A percentile compares a stretch with the other conserved stretches of the same genome.
phyloP scores from a whole-genome alignment of 1,284 basidiomycete genomes.

The Amylostereum areolatum region DNA sequence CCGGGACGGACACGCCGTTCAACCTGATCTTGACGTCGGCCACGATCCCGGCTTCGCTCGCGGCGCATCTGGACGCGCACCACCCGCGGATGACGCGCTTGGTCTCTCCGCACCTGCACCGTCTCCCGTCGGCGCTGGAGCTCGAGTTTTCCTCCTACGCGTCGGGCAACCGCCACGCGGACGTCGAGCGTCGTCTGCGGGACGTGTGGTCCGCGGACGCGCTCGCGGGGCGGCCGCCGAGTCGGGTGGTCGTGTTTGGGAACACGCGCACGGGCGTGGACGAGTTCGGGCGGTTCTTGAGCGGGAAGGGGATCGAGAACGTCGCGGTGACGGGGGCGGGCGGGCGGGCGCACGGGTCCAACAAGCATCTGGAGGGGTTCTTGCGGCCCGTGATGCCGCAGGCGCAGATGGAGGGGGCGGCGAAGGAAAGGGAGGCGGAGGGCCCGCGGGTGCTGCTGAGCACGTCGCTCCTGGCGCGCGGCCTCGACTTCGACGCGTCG shows the following conservation, averaged over 20 bases:
- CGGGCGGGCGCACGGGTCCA: conserved; percentile 58
- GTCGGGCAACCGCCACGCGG: conserved; percentile 73
- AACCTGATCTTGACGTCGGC: conserved; percentile 80
- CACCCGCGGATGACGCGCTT: conserved; percentile 63
- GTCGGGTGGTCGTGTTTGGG: conserved; percentile 76
- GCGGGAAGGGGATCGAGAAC: conserved; percentile 54
- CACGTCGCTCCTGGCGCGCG: conserved; percentile 87
- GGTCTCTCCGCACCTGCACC: conserved; percentile 75
- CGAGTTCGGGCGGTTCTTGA: conserved; percentile 50
- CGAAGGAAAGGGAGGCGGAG: conserved; percentile 15
- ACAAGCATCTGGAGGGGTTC: conserved; percentile 72
- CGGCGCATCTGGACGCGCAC: conserved; percentile 53
- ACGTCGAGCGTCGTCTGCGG: conserved; percentile 70
- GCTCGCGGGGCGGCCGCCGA: conserved; percentile 25
- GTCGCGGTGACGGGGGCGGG: conserved; percentile 59
- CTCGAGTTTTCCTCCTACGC: conserved; percentile 72
- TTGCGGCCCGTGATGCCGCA: conserved; percentile 30
- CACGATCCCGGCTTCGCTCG: conserved; percentile 77
- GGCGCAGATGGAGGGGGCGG: background rate
- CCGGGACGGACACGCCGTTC: conserved; percentile 54
- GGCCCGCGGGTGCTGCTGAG: conserved; percentile 74
- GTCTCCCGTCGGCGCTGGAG: conserved; percentile 62
- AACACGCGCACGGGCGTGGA: conserved; percentile 69
- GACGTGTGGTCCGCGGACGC: conserved; percentile 73
- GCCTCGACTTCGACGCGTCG: conserved; percentile 77